These are phyloP conservation scores for Monilinia aucupariae DNA, from an alignment of 2,329 filamentous ascomycete species.

Conservation along the genomic window DNA sequence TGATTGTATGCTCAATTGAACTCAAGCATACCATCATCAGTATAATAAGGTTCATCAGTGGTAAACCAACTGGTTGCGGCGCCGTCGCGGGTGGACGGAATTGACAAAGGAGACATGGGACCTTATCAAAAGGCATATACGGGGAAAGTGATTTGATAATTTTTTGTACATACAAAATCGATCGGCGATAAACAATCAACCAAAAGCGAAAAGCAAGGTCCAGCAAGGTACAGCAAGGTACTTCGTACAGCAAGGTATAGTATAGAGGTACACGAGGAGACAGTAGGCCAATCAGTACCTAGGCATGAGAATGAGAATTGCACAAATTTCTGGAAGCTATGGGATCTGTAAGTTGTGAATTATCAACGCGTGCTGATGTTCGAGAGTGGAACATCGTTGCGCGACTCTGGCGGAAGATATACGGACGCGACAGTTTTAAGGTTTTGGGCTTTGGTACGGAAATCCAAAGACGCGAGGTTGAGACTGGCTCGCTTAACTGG, in stretches of 20 bases:
- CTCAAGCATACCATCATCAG: conserved; percentile 50
- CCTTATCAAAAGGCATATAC: conserved; percentile 19
- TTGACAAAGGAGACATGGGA: conserved; percentile 43
- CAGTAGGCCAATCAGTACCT: neutral
- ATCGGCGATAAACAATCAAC: conserved; percentile 19
- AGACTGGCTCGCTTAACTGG: too few species aligned
- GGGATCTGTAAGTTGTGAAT: neutral
- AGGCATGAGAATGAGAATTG: neutral
- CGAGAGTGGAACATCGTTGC: conserved; percentile 8
- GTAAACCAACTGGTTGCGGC: conserved; percentile 15
- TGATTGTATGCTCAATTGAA: conserved; percentile 6
- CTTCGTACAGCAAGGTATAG: neutral
- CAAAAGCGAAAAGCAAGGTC: conserved; percentile 11
- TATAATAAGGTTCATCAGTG: conserved; percentile 45
- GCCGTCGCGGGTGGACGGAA: conserved; percentile 21
- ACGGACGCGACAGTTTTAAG: conserved; percentile 3
- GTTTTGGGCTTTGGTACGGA: neutral
- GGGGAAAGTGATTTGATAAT: conserved; percentile 16
- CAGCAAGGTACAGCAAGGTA: conserved; percentile 5
- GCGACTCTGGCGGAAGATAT: neutral
- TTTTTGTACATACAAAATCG: conserved; percentile 34
- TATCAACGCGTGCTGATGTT: conserved; percentile 3
- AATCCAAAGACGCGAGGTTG: neutral
- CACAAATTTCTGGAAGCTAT: conserved; percentile 9
- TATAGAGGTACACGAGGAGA: conserved; percentile 11